Evolutionary conservation across 345 rosid genomes (phyloP), one percentile per base, ranked within the genome.

Genomic region (Ceriops zippeliana): DNA sequence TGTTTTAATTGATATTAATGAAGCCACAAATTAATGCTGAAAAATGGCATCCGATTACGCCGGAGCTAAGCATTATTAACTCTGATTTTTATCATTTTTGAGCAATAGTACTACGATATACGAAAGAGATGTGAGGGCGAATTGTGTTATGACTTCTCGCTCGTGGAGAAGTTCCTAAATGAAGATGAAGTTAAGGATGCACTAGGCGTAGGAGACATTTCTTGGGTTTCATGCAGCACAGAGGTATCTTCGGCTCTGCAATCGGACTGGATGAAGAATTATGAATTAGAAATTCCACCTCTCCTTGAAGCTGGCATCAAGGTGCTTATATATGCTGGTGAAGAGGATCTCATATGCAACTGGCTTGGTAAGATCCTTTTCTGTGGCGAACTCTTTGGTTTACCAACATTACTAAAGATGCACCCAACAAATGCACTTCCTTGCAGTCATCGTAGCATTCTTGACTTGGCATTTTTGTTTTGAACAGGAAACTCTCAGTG

Each of bases 271-370:
- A 86, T 88, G 97, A 73, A 71, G 70, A 87, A 95, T 75, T 84
- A 83, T 5, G 93, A 81, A 69, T 83, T 66, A 7, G 90, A 85
- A 27, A 89, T 95, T 59, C 97, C 99, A 2, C 69, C 70, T 6
- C 86, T 89, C 27, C 87, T 95, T 7, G 87, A 91, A 38, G 89
- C 83, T 61, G 96, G 97, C 53, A 81, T 88, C 77, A 80, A 66
- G 64, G 79, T 80, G 66, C 96, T 91, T 20, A 61, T 88, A 46
- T 91, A 91, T 58, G 99, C 88, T 0, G 97, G 99, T 62, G 97
- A 91, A 66, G 84, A 91, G 58, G 99, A 95, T 74, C 88, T 91
- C 35, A 71, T 86, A 30, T 95, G 99, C 80, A 95, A 95, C 78
- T 91, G 96, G 96, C 85, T 91, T 20, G 96, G 98, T 89, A 70